Conservation (phyloP, 495 filamentous ascomycete genomes). For the Jackrogersella multiformis region DNA sequence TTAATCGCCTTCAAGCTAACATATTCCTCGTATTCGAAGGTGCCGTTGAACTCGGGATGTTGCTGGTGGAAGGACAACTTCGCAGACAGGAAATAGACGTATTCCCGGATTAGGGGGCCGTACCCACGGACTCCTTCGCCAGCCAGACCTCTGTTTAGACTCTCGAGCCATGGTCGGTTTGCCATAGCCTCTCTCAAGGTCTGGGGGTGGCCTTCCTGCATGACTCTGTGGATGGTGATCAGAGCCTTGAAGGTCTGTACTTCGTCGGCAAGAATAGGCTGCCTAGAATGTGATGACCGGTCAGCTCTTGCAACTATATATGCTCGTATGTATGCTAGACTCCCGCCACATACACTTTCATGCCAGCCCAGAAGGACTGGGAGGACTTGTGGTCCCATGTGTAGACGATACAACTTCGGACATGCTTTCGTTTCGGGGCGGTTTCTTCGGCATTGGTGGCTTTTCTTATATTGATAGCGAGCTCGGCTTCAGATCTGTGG, state of each 20-base stretch:
- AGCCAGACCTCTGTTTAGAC: slow-evolving; percentile 81
- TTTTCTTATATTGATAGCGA: slow-evolving; percentile 95
- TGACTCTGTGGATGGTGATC: slow-evolving; percentile 92
- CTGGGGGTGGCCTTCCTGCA: slow-evolving; percentile 94
- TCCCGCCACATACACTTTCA: slow-evolving; percentile 84
- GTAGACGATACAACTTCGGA: slow-evolving; percentile 96
- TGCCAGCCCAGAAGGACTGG: slow-evolving; percentile 93
- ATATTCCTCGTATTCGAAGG: slow-evolving; percentile 99
- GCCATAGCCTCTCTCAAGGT: slow-evolving; percentile 88
- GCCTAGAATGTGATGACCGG: slow-evolving; percentile 58
- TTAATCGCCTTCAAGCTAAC: slow-evolving; percentile 98
- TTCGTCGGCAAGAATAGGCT: slow-evolving; percentile 95
- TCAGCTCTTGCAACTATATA: slow-evolving; percentile 35
- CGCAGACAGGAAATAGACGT: slow-evolving; percentile 90
- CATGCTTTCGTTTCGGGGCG: slow-evolving; percentile 98
- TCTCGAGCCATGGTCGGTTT: slow-evolving; percentile 91
- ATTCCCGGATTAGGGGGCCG: slow-evolving; percentile 90
- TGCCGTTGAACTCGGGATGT: slow-evolving; percentile 98
- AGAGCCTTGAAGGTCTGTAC: slow-evolving; percentile 93
- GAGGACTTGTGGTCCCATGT: slow-evolving; percentile 99
- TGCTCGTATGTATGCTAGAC: not conserved
- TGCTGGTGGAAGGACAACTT: slow-evolving; percentile 95
- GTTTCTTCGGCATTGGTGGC: slow-evolving; percentile 95
- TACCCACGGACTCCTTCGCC: slow-evolving; percentile 94
- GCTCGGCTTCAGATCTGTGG: slow-evolving; percentile 86